Evolutionary conservation across 2,329 filamentous ascomycete species (phyloP).

Genomic region (Calonectria honghensis): DNA sequence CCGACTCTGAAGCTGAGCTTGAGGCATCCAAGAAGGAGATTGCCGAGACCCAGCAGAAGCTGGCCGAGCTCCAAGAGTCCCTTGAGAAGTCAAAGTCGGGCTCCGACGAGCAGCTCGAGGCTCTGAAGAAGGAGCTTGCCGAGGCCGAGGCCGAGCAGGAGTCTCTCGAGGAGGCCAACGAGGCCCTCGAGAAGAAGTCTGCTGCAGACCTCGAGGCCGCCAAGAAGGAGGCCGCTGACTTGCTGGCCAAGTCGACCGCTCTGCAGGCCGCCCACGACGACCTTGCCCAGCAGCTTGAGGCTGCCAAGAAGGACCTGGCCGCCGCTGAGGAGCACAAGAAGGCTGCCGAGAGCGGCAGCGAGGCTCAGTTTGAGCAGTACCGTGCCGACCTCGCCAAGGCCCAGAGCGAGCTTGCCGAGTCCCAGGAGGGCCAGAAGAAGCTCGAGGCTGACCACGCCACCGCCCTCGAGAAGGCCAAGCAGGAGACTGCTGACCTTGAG

Average conservation of each 20-base stretch:
- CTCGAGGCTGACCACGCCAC: slow-evolving; percentile 49
- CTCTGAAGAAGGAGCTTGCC: slow-evolving; percentile 49
- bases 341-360: slow-evolving; percentile 48
- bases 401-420: slow-evolving; percentile 53
- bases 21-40: slow-evolving; percentile 55
- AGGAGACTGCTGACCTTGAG: slow-evolving; percentile 54
- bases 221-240: slow-evolving; percentile 55
- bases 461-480: slow-evolving; percentile 50
- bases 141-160: slow-evolving; percentile 57
- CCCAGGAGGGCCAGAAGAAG: slow-evolving; percentile 54
- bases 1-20: slow-evolving; percentile 54
- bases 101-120: slow-evolving; percentile 44
- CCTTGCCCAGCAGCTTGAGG: slow-evolving; percentile 55
- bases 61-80: slow-evolving; percentile 45
- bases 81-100: slow-evolving; percentile 52
- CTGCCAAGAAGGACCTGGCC: slow-evolving; percentile 57
- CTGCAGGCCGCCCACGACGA: slow-evolving; percentile 51
- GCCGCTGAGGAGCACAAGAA: slow-evolving; percentile 50
- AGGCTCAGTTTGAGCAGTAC: slow-evolving; percentile 43
- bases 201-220: slow-evolving; percentile 57
- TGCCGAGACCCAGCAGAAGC: slow-evolving; percentile 48
- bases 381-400: slow-evolving; percentile 52
- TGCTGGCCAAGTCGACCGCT: slow-evolving; percentile 54
- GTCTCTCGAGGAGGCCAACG: slow-evolving; percentile 52
- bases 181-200: slow-evolving; percentile 56